phyloP scores from a whole-genome alignment of 2,329 filamentous ascomycete species.

The Fusarium equiseti region DNA sequence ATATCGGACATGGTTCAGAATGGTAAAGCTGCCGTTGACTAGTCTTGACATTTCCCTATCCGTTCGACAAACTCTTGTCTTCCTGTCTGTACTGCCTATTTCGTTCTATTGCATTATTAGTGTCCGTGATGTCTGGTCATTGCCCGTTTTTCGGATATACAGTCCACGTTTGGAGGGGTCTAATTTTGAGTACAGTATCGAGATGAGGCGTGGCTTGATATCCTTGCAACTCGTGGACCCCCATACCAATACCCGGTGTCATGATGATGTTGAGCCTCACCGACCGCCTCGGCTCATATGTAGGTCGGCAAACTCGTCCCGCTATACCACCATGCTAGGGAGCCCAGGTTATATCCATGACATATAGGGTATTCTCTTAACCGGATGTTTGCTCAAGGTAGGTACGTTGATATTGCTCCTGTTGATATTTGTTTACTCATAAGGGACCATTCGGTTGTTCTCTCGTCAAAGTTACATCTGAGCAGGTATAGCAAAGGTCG shows the following conservation, averaged over 20 bases:
- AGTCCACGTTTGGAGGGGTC: conserved; percentile 10
- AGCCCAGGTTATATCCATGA: background rate
- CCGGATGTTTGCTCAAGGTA: conserved; percentile 7
- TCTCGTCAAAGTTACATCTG: conserved; percentile 10
- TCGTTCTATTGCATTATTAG: conserved; percentile 3
- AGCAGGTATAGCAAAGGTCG: conserved; percentile 16
- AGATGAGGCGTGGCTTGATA: conserved; percentile 20
- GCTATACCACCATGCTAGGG: background rate
- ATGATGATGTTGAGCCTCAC: conserved; percentile 38
- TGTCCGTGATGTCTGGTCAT: conserved; percentile 7
- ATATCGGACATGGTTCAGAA: conserved; percentile 19
- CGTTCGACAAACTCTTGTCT: conserved; percentile 6
- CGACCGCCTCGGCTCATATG: conserved; percentile 32
- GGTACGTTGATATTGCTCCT: background rate
- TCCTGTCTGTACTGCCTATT: conserved; percentile 1
- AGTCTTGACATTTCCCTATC: background rate
- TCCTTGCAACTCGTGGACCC: conserved; percentile 29
- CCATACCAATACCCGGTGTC: conserved; percentile 23
- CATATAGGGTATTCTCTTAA: background rate
- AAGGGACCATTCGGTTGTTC: background rate
- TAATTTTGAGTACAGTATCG: conserved; percentile 8
- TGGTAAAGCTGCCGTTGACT: conserved; percentile 14
- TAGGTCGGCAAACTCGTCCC: conserved; percentile 21
- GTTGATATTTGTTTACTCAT: conserved; percentile 1
- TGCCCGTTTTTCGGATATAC: conserved; percentile 18